Base-by-base conservation (phyloP, 1,284 basidiomycete genomes). In the Anthracocystis setariae region DNA sequence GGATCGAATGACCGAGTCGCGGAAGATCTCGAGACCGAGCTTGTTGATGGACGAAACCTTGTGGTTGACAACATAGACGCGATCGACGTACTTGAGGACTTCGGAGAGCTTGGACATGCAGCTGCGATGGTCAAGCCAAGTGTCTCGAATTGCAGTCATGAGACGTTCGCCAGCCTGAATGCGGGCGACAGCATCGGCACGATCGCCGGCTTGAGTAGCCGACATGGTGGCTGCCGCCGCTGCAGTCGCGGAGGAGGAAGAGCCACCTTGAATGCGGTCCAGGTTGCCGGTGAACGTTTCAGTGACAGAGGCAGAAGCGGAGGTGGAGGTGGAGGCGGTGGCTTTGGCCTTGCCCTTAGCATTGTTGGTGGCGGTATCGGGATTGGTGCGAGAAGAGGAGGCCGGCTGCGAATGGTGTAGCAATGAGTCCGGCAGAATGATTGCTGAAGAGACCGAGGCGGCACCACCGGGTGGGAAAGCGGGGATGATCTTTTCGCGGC, bases 111-210 rank as follows among this genome's bases (percentile, higher is more conserved):
- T 93, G 42, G 88, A 87, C 91, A 98, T 93, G 83, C 91, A 93
- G 13, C 90, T 89, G 7, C 87, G 90, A 83, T 98, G 95, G 82
- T 98, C 94, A 64, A 95, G 92, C 95, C 96, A 98, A 2, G 95
- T 91, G 44, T 88, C 87, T 77, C 89, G 88, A 63, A 97, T 78
- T 13, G 92, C 90, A 80, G 91, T 93, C 77, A 98, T 85, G 61
- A 98, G 87, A 45, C 89, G 85, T 81, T 97, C 94, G 1, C 90
- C 91, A 79, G 94, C 92, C 74, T 86, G 80, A 43, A 79, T 76
- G 40, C 74, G 70, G 9, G 82, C 78, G 1, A 82, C 66, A 23
- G 73, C 71, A 43, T 79, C 81, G 3, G 74, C 71, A 5, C 71
- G 61, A 23, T 77, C 75, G 24, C 75, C 74, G 1, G 58, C 59